These are phyloP conservation scores for Cladosporium sp. DNA, from an alignment of 2,329 filamentous ascomycete species.

Conservation along the genomic window DNA sequence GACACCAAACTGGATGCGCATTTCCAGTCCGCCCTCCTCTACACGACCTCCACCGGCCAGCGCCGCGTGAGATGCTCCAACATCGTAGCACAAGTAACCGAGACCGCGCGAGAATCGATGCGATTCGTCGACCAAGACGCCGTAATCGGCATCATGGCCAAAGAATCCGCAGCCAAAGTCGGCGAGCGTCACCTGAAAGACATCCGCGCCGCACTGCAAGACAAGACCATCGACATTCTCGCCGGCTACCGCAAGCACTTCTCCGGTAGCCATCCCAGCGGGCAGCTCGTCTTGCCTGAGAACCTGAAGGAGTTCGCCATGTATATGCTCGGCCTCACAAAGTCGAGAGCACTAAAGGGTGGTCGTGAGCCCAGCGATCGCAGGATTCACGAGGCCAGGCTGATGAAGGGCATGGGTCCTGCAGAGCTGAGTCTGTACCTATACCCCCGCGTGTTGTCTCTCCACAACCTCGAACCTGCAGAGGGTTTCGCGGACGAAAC, in stretches of 20 bases:
- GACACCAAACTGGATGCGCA: conserved; percentile 94
- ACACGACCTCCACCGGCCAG: conserved; percentile 86
- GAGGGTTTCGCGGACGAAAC: conserved; percentile 94
- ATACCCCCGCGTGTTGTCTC: conserved; percentile 86
- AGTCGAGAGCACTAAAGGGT: conserved; percentile 87
- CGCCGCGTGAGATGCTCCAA: conserved; percentile 90
- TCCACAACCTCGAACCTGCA: conserved; percentile 82
- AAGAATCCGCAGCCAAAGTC: conserved; percentile 88
- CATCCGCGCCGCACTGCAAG: conserved; percentile 74
- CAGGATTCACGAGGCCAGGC: conserved; percentile 83
- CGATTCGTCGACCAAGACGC: conserved; percentile 96
- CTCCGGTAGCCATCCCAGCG: conserved; percentile 78
- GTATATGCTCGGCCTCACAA: conserved; percentile 88
- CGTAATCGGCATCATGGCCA: conserved; percentile 80
- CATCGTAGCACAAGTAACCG: conserved; percentile 85
- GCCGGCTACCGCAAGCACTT: conserved; percentile 92
- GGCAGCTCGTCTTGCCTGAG: conserved; percentile 91
- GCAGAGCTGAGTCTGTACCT: conserved; percentile 86
- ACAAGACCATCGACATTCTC: conserved; percentile 90
- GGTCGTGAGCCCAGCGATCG: conserved; percentile 88
- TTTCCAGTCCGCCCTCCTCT: conserved; percentile 92
- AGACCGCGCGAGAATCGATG: conserved; percentile 77
- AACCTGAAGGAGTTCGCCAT: conserved; percentile 95
- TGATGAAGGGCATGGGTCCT: conserved; percentile 83
- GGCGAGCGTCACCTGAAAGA: conserved; percentile 72